Conservation (phyloP, 139 green algal genomes). For the Tetraselmis striata region DNA sequence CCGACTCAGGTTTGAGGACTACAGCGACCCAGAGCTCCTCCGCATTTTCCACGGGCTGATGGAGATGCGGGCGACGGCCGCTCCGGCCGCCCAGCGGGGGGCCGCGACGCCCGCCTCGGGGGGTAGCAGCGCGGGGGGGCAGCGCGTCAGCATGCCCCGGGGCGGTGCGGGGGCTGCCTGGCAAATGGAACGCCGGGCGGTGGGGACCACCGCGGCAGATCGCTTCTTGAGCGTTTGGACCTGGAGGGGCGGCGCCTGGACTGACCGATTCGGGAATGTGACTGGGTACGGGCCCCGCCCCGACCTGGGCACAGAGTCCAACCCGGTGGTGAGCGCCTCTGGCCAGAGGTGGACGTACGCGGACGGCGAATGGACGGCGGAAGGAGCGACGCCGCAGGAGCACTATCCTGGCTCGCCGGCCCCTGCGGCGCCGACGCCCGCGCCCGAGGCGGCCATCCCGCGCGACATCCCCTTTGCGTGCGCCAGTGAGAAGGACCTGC, state of each 20-base stretch:
- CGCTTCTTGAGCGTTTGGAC: no score
- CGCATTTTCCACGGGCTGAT: conserved; percentile 23
- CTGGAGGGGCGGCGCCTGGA: no score
- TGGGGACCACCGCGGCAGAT: no score
- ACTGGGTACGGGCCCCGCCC: no score
- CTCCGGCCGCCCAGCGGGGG: no score
- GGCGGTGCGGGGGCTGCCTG: conserved; percentile 21
- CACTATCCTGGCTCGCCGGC: neutral
- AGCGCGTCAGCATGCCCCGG: conserved; percentile 39
- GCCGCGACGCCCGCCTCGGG: conserved; percentile 16
- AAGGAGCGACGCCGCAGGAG: neutral
- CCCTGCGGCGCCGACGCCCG: no score
- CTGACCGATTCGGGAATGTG: no score
- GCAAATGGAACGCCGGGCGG: conserved; percentile 4
- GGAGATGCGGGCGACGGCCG: conserved; percentile 21
- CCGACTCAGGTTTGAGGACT: conserved; percentile 17
- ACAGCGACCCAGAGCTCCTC: conserved; percentile 30
- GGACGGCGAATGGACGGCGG: no score
- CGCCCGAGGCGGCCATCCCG: no score
- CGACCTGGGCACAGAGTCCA: no score
- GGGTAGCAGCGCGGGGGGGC: conserved; percentile 27
- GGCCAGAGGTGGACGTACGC: no score
- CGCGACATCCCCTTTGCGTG: neutral
- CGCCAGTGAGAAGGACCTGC: conserved; percentile 14
- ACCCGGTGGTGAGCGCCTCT: no score